A percentile compares a stretch with the other conserved stretches of the same genome.
Conservation (phyloP, 257 asterid species). For the Petrea volubilis region DNA sequence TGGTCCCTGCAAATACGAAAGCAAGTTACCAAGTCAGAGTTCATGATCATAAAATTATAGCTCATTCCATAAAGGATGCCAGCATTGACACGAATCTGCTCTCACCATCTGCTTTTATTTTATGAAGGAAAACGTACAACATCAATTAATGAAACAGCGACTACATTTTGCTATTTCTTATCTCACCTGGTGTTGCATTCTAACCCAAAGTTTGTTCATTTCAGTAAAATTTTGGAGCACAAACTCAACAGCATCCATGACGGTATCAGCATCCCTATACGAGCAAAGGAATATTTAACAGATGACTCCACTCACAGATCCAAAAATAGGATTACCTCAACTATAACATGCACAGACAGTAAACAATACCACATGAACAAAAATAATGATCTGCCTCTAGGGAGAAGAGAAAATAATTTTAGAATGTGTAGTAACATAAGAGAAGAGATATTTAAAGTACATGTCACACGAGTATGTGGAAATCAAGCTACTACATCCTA, state of each 20-base stretch:
- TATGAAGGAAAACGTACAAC: slow-evolving; percentile 35
- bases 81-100: slow-evolving; percentile 44
- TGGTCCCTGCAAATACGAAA: slow-evolving; percentile 85
- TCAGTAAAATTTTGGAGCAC: slow-evolving; percentile 99
- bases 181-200: slow-evolving; percentile 99
- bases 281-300: slow-evolving; percentile 24
- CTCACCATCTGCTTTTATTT: slow-evolving; percentile 40
- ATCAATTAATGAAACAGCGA: slow-evolving; percentile 41
- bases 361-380: slow-evolving; percentile 16
- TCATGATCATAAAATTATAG: slow-evolving; percentile 46
- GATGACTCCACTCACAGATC: slow-evolving; percentile 15
- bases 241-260: slow-evolving; percentile 88
- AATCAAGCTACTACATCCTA: slow-evolving; percentile 1
- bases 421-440: background rate
- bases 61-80: slow-evolving; percentile 32
- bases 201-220: slow-evolving; percentile 99
- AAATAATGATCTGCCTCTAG: background rate
- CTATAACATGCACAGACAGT: slow-evolving; percentile 3
- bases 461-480: slow-evolving; percentile 1
- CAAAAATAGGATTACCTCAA: slow-evolving; percentile 7
- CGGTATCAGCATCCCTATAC: slow-evolving; percentile 90
- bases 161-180: slow-evolving; percentile 34
- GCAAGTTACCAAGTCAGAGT: slow-evolving; percentile 44
- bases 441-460: background rate
- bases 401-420: background rate